A percentile compares a stretch with the other conserved stretches of the same genome.
Conservation (phyloP, 2,329 filamentous ascomycete species). For the Claviceps capensis region DNA sequence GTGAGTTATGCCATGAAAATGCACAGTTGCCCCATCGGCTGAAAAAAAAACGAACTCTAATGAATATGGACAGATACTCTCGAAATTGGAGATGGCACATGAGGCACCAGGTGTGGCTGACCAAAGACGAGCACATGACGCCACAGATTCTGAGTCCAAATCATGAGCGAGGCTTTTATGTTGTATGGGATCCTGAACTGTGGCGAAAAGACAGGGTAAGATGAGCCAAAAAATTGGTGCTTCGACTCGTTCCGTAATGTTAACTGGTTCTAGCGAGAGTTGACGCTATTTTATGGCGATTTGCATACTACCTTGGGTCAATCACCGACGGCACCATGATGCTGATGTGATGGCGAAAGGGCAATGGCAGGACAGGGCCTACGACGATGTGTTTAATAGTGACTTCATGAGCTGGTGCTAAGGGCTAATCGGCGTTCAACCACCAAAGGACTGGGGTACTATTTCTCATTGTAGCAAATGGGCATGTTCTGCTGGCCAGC, state of each 20-base stretch:
- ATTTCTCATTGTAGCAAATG: slow-evolving; percentile 16
- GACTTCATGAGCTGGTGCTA: slow-evolving; percentile 9
- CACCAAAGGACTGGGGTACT: slow-evolving; percentile 15
- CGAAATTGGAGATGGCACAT: slow-evolving; percentile 59
- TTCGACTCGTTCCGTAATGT: slow-evolving; percentile 4
- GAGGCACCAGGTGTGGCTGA: slow-evolving; percentile 51
- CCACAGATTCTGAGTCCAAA: slow-evolving; percentile 44
- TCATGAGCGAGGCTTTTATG: slow-evolving; percentile 52
- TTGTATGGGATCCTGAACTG: slow-evolving; percentile 48
- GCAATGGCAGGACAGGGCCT: not conserved
- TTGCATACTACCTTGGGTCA: slow-evolving; percentile 36
- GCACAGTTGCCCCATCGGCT: not conserved
- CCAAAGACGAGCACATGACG: slow-evolving; percentile 53
- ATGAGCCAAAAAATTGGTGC: slow-evolving; percentile 30
- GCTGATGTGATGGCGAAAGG: not conserved
- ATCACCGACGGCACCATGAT: slow-evolving; percentile 16
- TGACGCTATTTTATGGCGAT: slow-evolving; percentile 48
- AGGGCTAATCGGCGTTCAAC: slow-evolving; percentile 18
- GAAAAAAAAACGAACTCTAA: not conserved
- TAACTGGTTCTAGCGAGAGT: slow-evolving; percentile 37
- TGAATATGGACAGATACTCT: slow-evolving; percentile 32
- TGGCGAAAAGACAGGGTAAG: slow-evolving; percentile 52
- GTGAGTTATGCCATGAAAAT: slow-evolving; percentile 25
- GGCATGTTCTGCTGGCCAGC: slow-evolving; percentile 16
- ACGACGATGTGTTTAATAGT: slow-evolving; percentile 6